Evolutionary conservation across 768 basidiomycete genomes (phyloP).

Genomic region (Amanita inopinata): DNA sequence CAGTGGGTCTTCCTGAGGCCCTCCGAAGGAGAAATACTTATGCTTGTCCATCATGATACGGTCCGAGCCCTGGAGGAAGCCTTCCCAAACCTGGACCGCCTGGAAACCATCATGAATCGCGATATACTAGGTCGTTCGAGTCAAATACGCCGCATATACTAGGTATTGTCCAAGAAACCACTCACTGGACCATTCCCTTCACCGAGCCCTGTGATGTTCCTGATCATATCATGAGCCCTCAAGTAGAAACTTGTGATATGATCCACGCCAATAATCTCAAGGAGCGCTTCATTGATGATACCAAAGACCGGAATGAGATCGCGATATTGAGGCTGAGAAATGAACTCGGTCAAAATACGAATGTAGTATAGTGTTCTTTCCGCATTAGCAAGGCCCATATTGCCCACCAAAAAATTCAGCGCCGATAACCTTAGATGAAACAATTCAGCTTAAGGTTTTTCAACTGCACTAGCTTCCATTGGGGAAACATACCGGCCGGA

Average conservation of each 20-base stretch:
- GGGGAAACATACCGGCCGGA: constrained; percentile 34
- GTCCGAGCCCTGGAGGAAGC: constrained; percentile 48
- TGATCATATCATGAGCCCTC: constrained; percentile 48
- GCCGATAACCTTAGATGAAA: constrained; percentile 24
- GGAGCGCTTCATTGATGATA: constrained; percentile 54
- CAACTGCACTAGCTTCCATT: neutral
- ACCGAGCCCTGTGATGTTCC: constrained; percentile 63
- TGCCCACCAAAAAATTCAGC: constrained; percentile 55
- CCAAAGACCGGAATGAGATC: constrained; percentile 51
- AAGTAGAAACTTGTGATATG: constrained; percentile 51
- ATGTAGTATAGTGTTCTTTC: constrained; percentile 71
- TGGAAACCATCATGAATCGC: constrained; percentile 38
- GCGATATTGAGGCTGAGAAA: constrained; percentile 50
- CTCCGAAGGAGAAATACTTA: constrained; percentile 55
- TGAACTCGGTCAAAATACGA: constrained; percentile 69
- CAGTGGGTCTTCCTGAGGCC: constrained; percentile 23
- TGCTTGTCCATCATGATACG: constrained; percentile 58
- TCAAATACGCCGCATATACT: neutral
- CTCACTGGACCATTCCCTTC: constrained; percentile 48
- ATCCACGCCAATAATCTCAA: constrained; percentile 41
- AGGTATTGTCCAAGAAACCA: neutral
- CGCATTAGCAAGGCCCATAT: constrained; percentile 84
- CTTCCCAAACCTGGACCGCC: constrained; percentile 30
- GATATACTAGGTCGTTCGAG: constrained; percentile 39
- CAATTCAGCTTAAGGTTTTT: neutral